phyloP scores from a whole-genome alignment of 768 basidiomycete genomes.

The Jaapia argillacea region DNA sequence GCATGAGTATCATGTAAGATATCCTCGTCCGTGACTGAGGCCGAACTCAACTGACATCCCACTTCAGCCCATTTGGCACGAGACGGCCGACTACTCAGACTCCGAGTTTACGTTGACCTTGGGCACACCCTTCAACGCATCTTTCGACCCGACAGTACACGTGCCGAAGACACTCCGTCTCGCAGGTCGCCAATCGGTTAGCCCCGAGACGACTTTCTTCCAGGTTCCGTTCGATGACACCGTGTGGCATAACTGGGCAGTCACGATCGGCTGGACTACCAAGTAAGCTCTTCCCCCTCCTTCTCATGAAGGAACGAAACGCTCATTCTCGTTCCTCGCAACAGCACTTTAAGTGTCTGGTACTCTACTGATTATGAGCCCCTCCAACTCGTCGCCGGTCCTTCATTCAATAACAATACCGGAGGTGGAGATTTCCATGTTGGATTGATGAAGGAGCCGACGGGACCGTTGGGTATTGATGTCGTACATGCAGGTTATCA shows the following conservation, averaged over 20 bases:
- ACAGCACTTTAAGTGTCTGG: neutral
- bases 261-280: conserved; percentile 40
- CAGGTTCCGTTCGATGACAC: conserved; percentile 29
- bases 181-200: neutral
- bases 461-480: conserved; percentile 10
- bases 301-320: neutral
- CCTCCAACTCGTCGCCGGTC: neutral
- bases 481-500: conserved; percentile 11
- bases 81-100: neutral
- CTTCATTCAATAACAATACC: too few relatives aligned
- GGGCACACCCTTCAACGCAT: conserved; percentile 11
- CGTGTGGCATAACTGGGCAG: conserved; percentile 52
- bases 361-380: neutral
- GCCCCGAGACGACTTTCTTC: conserved; percentile 31
- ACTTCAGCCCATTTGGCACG: neutral
- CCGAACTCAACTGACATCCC: neutral
- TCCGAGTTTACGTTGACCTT: neutral
- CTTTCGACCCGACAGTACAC: conserved; percentile 6
- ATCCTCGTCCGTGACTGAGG: conserved; percentile 39
- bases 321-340: neutral
- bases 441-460: conserved; percentile 14
- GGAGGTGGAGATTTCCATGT: conserved; percentile 19
- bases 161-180: conserved; percentile 7
- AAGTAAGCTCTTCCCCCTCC: neutral
- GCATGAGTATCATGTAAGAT: conserved; percentile 42